Percentiles rank a stretch among this genome's conserved stretches.
These are phyloP conservation scores for Hypoxylon cercidicola DNA, from an alignment of 495 filamentous ascomycete genomes.

Conservation along the genomic window DNA sequence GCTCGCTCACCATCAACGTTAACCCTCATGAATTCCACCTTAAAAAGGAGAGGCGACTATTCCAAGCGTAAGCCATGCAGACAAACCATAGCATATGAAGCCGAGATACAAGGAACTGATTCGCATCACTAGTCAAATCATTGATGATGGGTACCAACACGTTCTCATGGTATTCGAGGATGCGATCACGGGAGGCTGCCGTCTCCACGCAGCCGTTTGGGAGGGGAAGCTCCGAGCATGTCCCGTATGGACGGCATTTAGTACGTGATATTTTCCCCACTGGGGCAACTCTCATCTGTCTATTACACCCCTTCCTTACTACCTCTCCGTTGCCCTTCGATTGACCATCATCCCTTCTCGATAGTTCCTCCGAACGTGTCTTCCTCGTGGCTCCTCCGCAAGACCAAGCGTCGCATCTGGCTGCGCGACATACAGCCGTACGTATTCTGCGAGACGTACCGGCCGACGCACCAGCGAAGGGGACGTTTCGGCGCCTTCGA, in stretches of 20 bases:
- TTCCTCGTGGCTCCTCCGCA: constrained; percentile 65
- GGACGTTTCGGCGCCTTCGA: constrained; percentile 57
- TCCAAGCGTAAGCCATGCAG: constrained; percentile 68
- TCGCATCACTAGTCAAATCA: constrained; percentile 66
- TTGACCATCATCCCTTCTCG: background rate
- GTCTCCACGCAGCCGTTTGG: constrained; percentile 62
- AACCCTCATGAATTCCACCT: constrained; percentile 69
- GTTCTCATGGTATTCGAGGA: constrained; percentile 79
- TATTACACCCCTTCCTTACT: background rate
- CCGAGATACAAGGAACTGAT: constrained; percentile 24
- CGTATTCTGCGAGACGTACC: constrained; percentile 71
- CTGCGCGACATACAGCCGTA: constrained; percentile 70
- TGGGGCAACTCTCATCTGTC: no score
- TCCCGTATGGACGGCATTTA: constrained; percentile 81
- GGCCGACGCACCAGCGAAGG: constrained; percentile 56
- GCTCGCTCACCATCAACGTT: constrained; percentile 61
- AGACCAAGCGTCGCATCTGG: constrained; percentile 63
- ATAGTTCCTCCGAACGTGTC: constrained; percentile 68
- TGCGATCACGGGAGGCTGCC: constrained; percentile 66
- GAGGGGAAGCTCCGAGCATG: constrained; percentile 60
- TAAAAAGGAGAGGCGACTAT: constrained; percentile 70
- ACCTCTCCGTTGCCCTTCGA: background rate
- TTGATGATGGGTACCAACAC: constrained; percentile 76
- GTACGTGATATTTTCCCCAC: constrained; percentile 45
- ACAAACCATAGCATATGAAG: background rate